phyloP scores from a whole-genome alignment of 108 stramenopile species.

The Aurantiochytrium sp. region DNA sequence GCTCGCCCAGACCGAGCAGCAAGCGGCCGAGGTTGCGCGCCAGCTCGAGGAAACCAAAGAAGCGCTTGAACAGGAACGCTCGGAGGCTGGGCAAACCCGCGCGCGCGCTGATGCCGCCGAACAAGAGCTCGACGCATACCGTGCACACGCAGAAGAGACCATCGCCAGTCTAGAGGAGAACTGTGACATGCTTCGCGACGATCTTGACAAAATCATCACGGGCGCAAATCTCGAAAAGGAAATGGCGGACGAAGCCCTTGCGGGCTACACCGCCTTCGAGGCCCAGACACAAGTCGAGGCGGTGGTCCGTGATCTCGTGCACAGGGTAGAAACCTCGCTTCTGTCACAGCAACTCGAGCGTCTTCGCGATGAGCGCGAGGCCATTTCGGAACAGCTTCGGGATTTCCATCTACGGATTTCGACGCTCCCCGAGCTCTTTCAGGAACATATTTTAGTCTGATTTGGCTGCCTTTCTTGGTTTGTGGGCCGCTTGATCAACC shows the following conservation, averaged over 20 bases:
- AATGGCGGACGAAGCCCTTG: neutral
- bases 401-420: neutral
- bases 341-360: neutral
- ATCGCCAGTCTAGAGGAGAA: neutral
- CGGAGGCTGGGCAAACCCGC: too few species aligned
- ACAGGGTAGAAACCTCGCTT: neutral
- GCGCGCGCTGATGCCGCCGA: too few species aligned
- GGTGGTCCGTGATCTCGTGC: neutral
- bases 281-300: neutral
- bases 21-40: too few species aligned
- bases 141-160: neutral
- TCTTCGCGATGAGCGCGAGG: neutral
- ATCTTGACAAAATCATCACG: neutral
- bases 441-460: neutral
- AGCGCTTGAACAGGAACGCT: too few species aligned
- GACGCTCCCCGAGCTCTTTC: neutral
- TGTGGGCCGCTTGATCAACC: too few species aligned
- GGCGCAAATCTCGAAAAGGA: neutral
- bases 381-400: neutral
- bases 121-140: neutral
- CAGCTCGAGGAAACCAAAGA: too few species aligned
- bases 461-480: too few species aligned
- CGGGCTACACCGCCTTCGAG: neutral
- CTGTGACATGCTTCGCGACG: neutral
- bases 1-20: too few species aligned